Percentiles rank a stretch among this genome's conserved stretches.
Conservation (phyloP, 2,329 filamentous ascomycete genomes). For the Cordyceps cateniannulata region DNA sequence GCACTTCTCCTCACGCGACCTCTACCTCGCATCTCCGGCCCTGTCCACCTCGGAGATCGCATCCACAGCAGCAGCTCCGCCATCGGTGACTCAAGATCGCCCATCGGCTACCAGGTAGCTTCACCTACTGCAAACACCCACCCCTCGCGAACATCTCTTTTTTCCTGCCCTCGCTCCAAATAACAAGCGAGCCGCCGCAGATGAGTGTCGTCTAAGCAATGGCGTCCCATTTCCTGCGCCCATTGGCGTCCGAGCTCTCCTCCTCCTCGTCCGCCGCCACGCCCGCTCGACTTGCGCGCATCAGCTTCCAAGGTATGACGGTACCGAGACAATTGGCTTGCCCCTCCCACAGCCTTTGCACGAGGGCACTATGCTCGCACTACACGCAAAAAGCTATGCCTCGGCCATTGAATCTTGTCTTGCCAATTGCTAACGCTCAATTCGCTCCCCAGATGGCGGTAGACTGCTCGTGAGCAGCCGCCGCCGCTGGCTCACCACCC, state of each 20-base stretch:
- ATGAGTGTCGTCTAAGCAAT: slow-evolving; percentile 26
- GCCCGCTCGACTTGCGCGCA: slow-evolving; percentile 19
- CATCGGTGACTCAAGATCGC: slow-evolving; percentile 10
- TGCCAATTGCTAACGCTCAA: background rate
- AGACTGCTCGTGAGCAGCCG: slow-evolving; percentile 15
- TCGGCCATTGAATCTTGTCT: background rate
- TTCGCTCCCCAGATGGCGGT: slow-evolving; percentile 15
- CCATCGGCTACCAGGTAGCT: background rate
- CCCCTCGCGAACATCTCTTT: background rate
- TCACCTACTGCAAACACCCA: background rate
- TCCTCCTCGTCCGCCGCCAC: slow-evolving; percentile 15
- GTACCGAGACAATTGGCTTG: background rate
- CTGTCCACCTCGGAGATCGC: slow-evolving; percentile 2
- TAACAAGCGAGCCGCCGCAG: slow-evolving; percentile 16
- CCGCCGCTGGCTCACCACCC: slow-evolving; percentile 35
- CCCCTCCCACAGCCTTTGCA: background rate
- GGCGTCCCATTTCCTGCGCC: slow-evolving; percentile 29
- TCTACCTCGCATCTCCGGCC: background rate
- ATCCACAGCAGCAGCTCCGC: slow-evolving; percentile 4
- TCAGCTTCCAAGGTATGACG: slow-evolving; percentile 20
- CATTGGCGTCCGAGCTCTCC: slow-evolving; percentile 26
- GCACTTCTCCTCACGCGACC: background rate
- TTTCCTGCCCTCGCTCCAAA: background rate
- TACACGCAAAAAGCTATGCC: background rate
- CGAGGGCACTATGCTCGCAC: background rate